Base-by-base conservation (phyloP, 2,329 filamentous ascomycete species). In the Talaromyces sp. region DNA sequence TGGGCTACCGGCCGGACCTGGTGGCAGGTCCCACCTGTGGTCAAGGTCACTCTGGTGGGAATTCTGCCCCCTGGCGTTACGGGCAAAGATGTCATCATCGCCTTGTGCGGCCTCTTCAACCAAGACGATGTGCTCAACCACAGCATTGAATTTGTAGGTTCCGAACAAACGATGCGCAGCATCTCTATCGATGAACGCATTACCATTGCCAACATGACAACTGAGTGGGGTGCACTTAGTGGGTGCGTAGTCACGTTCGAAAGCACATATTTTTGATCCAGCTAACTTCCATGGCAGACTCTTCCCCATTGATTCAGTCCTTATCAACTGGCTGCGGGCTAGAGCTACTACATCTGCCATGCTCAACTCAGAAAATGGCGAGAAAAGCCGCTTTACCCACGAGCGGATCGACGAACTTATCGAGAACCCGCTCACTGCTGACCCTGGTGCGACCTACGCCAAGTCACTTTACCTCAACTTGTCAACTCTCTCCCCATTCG, bases 41-140 rank as follows among this genome's bases (percentile, higher is more conserved):
- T 89, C 0, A 88, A 89, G 75, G 84, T 97, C 26, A 92, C 84
- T 0, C 81, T 97, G 11, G 90, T 83, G 0, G 92, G 92, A 7
- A 75, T 84, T 0, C 78, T 96, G 7, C 92, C 91, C 0, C 77
- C 79, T 1, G 92, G 92, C 11, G 92, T 96, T 0, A 91, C 89
- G 0, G 93, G 92, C 31, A 97, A 99, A 75, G 94, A 97, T 73
- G 89, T 96, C 12, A 97, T 97, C 65, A 84, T 97, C 27, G 90
- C 91, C 0, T 82, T 97, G 0, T 95, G 91, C 66, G 90, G 89
- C 0, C 77, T 96, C 0, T 95, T 97, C 79, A 89, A 90, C 75
- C 85, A 89, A 58, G 88, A 91, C 66, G 91, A 96, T 51, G 93
- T 97, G 0, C 81, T 97, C 14, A 97, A 97, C 76, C 91, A 96